These are phyloP conservation scores for Candida alai DNA, from an alignment of 805 yeast genomes.

Conservation along the genomic window DNA sequence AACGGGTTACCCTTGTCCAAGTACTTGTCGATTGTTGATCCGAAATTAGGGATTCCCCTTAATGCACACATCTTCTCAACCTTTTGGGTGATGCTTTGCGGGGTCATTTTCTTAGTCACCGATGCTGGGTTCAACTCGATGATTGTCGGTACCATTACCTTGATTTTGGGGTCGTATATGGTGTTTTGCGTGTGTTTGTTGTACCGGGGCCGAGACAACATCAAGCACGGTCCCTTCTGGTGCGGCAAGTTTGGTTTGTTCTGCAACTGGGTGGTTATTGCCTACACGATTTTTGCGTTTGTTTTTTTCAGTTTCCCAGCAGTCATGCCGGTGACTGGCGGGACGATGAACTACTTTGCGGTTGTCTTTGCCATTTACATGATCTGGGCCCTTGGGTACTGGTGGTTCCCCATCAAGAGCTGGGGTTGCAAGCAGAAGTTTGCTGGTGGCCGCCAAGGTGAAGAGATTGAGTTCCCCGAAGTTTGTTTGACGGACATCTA, in stretches of 20 bases:
- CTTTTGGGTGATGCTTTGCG: constrained; percentile 24
- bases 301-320: constrained; percentile 41
- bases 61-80: constrained; percentile 38
- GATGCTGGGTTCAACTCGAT: constrained; percentile 40
- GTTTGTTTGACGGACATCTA: constrained; percentile 29
- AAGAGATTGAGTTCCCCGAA: constrained; percentile 42
- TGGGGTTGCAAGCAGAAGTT: constrained; percentile 36
- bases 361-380: constrained; percentile 45
- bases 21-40: constrained; percentile 33
- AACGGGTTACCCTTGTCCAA: constrained; percentile 41
- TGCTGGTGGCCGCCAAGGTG: constrained; percentile 40
- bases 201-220: constrained; percentile 33
- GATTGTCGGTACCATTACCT: constrained; percentile 32
- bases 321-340: constrained; percentile 54
- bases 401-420: constrained; percentile 40
- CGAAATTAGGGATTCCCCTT: constrained; percentile 35
- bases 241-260: constrained; percentile 34
- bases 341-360: constrained; percentile 64
- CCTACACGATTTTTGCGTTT: constrained; percentile 34
- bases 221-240: constrained; percentile 41
- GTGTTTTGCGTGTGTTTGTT: constrained; percentile 35
- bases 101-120: constrained; percentile 25
- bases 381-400: constrained; percentile 33
- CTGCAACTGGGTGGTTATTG: constrained; percentile 29
- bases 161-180: constrained; percentile 32